Evolutionary conservation across 169 alveolate genomes (phyloP).

Genomic region (Eimeria necatrix): DNA sequence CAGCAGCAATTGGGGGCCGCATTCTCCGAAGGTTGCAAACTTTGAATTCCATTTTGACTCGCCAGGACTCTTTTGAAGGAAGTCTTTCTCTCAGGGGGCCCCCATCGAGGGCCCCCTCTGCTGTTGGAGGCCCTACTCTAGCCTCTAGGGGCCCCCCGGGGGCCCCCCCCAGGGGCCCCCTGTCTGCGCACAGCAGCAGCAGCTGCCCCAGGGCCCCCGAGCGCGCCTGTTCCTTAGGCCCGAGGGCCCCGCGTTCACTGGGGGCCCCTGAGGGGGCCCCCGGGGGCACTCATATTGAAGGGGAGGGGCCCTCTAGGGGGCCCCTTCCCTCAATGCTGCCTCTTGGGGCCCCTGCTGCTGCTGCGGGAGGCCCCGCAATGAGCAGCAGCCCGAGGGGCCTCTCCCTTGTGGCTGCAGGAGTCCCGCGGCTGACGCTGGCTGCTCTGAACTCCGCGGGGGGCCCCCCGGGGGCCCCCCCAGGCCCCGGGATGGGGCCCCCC

Average conservation of each 20-base stretch:
- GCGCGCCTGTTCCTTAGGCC: no score
- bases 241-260: no score
- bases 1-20: slow-evolving; percentile 47
- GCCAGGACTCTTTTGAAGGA: neutral
- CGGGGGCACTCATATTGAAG: no score
- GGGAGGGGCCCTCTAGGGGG: no score
- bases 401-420: neutral
- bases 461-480: slow-evolving; percentile 32
- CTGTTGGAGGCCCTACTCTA: neutral
- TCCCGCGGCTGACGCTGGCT: slow-evolving; percentile 34
- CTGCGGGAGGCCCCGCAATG: neutral
- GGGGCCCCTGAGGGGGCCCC: no score
- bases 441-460: neutral
- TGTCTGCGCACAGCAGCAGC: neutral
- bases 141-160: neutral
- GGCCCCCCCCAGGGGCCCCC: no score
- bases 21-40: slow-evolving; percentile 19
- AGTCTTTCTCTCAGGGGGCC: slow-evolving; percentile 1
- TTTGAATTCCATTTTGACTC: neutral
- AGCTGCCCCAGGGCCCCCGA: neutral
- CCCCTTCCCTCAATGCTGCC: neutral
- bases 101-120: neutral
- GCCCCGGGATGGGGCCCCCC: no score
- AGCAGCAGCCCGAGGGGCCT: neutral
- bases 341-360: no score